phyloP scores from a whole-genome alignment of 1,284 basidiomycete genomes.

The Microbotryum violaceum region DNA sequence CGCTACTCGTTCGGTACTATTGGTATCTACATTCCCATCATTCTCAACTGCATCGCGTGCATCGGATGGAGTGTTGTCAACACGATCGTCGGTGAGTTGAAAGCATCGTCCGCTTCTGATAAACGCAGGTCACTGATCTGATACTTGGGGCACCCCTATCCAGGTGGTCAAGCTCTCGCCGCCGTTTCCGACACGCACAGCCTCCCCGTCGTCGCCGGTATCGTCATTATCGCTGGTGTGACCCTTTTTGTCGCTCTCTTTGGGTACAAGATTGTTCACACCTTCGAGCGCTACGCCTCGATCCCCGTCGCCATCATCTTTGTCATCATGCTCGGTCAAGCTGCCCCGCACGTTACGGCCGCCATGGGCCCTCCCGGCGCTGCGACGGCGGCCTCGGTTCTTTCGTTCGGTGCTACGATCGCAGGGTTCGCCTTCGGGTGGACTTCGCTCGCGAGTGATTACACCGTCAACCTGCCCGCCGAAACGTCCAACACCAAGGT shows the following conservation, averaged over 20 bases:
- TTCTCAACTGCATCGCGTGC: constrained; percentile 33
- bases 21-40: constrained; percentile 29
- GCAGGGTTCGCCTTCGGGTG: constrained; percentile 44
- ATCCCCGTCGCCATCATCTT: constrained; percentile 67
- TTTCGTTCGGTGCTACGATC: constrained; percentile 61
- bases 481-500: constrained; percentile 50
- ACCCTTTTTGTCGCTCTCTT: constrained; percentile 46
- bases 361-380: constrained; percentile 45
- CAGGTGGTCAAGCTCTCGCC: constrained; percentile 33
- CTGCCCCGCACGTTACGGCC: constrained; percentile 12
- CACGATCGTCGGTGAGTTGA: constrained; percentile 39
- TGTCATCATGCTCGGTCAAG: constrained; percentile 46
- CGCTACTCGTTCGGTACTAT: constrained; percentile 42
- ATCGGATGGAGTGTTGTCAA: constrained; percentile 38
- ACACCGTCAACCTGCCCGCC: constrained; percentile 44
- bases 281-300: constrained; percentile 66
- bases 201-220: constrained; percentile 32
- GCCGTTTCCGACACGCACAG: constrained; percentile 34
- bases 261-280: constrained; percentile 46
- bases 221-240: constrained; percentile 40
- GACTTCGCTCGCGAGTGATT: constrained; percentile 59
- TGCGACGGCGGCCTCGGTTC: constrained; percentile 59
- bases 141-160: too few relatives aligned
- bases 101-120: neutral
- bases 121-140: neutral